These are phyloP conservation scores for Yamadazyma endophytica DNA, from an alignment of 805 yeast species.

Conservation along the genomic window DNA sequence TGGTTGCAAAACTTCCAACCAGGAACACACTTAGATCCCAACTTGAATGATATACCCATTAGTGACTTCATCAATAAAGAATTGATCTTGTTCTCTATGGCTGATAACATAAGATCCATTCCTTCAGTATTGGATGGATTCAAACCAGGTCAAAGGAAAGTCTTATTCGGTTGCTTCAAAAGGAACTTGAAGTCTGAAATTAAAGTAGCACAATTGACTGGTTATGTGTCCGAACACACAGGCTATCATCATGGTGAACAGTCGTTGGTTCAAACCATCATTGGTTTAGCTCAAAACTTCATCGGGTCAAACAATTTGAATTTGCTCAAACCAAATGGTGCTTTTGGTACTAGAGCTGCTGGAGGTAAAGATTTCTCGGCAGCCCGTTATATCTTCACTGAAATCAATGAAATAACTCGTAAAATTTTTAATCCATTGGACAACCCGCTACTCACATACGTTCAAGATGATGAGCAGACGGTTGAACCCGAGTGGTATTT, in stretches of 20 bases:
- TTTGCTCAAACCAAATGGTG: slow-evolving; percentile 84
- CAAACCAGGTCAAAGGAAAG: slow-evolving; percentile 96
- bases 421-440: slow-evolving; percentile 76
- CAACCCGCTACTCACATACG: slow-evolving; percentile 68
- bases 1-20: slow-evolving; percentile 92
- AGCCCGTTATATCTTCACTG: slow-evolving; percentile 92
- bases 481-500: slow-evolving; percentile 96
- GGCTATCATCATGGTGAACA: slow-evolving; percentile 96
- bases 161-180: slow-evolving; percentile 81
- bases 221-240: slow-evolving; percentile 83
- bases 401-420: slow-evolving; percentile 69
- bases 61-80: slow-evolving; percentile 94
- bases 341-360: slow-evolving; percentile 90
- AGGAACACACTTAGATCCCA: slow-evolving; percentile 87
- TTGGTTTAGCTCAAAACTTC: slow-evolving; percentile 92
- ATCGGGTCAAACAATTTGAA: slow-evolving; percentile 90
- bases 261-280: slow-evolving; percentile 82
- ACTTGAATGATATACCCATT: slow-evolving; percentile 73
- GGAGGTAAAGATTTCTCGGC: slow-evolving; percentile 99
- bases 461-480: slow-evolving; percentile 88
- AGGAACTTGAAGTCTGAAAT: slow-evolving; percentile 72
- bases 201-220: slow-evolving; percentile 87
- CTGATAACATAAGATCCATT: slow-evolving; percentile 92
- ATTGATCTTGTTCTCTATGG: slow-evolving; percentile 90
- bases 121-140: slow-evolving; percentile 93